Percentiles rank a stretch among this genome's conserved stretches.
These are phyloP conservation scores for Neurospora tetrasperma DNA, from an alignment of 495 filamentous ascomycete species.

Conservation along the genomic window DNA sequence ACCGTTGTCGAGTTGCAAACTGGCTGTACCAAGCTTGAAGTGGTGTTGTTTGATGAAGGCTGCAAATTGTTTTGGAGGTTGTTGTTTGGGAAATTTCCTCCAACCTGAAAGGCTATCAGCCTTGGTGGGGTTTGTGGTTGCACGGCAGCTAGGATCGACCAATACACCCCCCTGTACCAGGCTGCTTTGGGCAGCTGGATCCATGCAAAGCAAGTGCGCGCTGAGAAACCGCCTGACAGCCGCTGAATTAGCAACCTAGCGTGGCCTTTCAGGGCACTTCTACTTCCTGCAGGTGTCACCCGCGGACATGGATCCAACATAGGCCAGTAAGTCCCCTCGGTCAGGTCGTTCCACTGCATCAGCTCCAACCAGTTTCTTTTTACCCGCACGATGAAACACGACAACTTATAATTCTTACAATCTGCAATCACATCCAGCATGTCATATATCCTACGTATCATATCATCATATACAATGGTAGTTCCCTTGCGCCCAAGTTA, in stretches of 20 bases:
- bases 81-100: slow-evolving; percentile 11
- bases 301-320: neutral
- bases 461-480: neutral
- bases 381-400: neutral
- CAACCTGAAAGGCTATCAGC: slow-evolving; percentile 5
- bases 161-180: neutral
- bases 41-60: neutral
- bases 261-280: neutral
- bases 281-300: too few relatives aligned
- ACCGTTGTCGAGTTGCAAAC: neutral
- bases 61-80: neutral
- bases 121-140: slow-evolving; percentile 9
- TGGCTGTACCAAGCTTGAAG: neutral
- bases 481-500: too few relatives aligned
- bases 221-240: neutral
- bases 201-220: neutral
- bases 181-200: slow-evolving; percentile 1
- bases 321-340: neutral
- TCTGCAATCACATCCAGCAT: neutral
- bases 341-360: neutral
- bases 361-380: neutral
- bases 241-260: neutral
- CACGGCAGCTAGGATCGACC: neutral
- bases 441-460: neutral
- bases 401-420: too few relatives aligned